phyloP scores from a whole-genome alignment of 1,284 basidiomycete genomes.

The Ustilago nuda region DNA sequence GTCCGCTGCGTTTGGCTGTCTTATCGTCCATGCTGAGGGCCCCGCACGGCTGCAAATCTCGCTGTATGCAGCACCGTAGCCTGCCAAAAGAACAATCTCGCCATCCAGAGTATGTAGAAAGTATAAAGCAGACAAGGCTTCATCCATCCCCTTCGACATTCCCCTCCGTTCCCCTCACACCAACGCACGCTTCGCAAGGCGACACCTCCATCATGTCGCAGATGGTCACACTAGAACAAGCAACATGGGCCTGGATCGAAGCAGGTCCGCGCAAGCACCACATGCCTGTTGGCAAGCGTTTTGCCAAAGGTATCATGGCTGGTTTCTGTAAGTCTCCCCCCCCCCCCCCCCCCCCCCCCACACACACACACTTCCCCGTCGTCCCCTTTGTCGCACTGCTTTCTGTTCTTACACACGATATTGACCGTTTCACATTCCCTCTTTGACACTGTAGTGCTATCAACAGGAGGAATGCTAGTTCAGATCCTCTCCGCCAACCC shows the following conservation, averaged over 20 bases:
- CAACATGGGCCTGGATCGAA: slow-evolving; percentile 60
- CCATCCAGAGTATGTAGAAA: background rate
- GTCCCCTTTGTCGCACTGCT: background rate
- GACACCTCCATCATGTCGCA: slow-evolving; percentile 47
- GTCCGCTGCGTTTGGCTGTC: slow-evolving; percentile 1
- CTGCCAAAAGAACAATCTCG: too few relatives aligned
- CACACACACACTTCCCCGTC: background rate
- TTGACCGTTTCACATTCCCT: too few relatives aligned
- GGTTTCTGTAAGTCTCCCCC: slow-evolving; percentile 42
- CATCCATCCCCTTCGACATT: too few relatives aligned
- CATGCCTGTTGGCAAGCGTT: slow-evolving; percentile 46
- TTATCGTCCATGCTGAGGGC: background rate
- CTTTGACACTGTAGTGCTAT: slow-evolving; percentile 33
- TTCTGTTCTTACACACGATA: background rate
- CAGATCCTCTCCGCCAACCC: slow-evolving; percentile 59
- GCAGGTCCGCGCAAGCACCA: slow-evolving; percentile 52
- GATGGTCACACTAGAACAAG: slow-evolving; percentile 59
- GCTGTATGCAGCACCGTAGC: background rate
- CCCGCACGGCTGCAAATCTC: background rate
- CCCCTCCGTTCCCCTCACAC: slow-evolving; percentile 4
- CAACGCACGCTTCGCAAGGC: background rate
- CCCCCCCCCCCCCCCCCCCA: background rate
- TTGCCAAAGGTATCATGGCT: slow-evolving; percentile 56
- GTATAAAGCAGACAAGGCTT: background rate
- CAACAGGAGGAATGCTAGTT: slow-evolving; percentile 55